Evolutionary conservation across 176 grass and related monocot species (phyloP).

Genomic region (Eleusine indica): DNA sequence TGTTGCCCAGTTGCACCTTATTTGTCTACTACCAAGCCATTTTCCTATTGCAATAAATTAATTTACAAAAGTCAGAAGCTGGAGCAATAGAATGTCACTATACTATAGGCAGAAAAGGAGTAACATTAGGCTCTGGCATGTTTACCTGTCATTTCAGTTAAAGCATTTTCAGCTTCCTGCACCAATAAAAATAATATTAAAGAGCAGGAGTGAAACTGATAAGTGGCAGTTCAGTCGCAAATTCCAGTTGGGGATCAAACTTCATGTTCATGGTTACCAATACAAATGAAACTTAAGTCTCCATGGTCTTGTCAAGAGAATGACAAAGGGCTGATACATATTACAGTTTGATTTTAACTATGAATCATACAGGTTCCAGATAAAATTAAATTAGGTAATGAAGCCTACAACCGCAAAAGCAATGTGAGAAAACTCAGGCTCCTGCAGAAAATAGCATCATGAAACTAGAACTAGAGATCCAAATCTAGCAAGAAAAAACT

Average conservation of each 20-base stretch:
- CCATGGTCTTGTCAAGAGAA: not conserved
- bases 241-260: slow-evolving; percentile 21
- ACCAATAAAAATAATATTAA: slow-evolving; percentile 16
- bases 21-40: slow-evolving; percentile 92
- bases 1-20: slow-evolving; percentile 84
- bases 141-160: slow-evolving; percentile 84
- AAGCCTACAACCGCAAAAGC: not conserved
- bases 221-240: slow-evolving; percentile 15
- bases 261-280: slow-evolving; percentile 8
- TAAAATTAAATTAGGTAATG: not conserved
- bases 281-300: not conserved
- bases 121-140: slow-evolving; percentile 7
- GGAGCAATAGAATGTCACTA: slow-evolving; percentile 8
- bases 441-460: not conserved
- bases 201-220: not conserved
- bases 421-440: not conserved
- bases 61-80: slow-evolving; percentile 29
- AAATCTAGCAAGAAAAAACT: not conserved
- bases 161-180: slow-evolving; percentile 86
- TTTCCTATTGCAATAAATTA: slow-evolving; percentile 52
- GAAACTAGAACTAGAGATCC: not conserved
- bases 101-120: not conserved
- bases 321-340: not conserved
- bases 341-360: slow-evolving; percentile 10
- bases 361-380: not conserved